phyloP scores from a whole-genome alignment of 1,139 yeast species.

The Kazachstania sp. region DNA sequence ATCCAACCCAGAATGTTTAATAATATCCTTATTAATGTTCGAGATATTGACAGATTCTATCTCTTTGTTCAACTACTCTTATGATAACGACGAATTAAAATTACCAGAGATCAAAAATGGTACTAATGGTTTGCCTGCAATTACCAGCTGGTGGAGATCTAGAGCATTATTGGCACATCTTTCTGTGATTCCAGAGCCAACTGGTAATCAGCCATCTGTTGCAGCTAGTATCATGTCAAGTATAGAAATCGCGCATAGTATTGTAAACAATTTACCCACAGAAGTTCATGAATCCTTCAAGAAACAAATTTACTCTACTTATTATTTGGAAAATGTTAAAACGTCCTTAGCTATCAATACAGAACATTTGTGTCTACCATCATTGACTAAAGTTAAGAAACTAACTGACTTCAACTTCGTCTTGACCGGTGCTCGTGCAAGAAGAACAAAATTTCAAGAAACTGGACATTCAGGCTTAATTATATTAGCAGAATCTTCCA shows the following conservation, averaged over 20 bases:
- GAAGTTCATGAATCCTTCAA: slow-evolving; percentile 20
- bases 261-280: slow-evolving; percentile 24
- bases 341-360: slow-evolving; percentile 51
- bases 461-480: slow-evolving; percentile 64
- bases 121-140: slow-evolving; percentile 34
- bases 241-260: slow-evolving; percentile 22
- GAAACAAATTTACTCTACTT: slow-evolving; percentile 39
- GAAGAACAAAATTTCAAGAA: slow-evolving; percentile 75
- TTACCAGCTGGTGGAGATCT: slow-evolving; percentile 64
- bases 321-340: slow-evolving; percentile 60
- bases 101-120: slow-evolving; percentile 21
- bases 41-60: slow-evolving; percentile 38
- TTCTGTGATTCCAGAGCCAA: slow-evolving; percentile 52
- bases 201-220: slow-evolving; percentile 35
- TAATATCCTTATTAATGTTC: slow-evolving; percentile 42
- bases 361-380: slow-evolving; percentile 48
- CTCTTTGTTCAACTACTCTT: slow-evolving; percentile 26
- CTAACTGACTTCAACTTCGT: slow-evolving; percentile 55
- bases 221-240: slow-evolving; percentile 29
- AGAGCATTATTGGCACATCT: slow-evolving; percentile 56
- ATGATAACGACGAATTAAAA: slow-evolving; percentile 19
- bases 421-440: slow-evolving; percentile 82
- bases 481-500: slow-evolving; percentile 54
- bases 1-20: slow-evolving; percentile 46
- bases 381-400: slow-evolving; percentile 45